phyloP scores from a whole-genome alignment of 768 basidiomycete genomes.

The Amanita rubescens region DNA sequence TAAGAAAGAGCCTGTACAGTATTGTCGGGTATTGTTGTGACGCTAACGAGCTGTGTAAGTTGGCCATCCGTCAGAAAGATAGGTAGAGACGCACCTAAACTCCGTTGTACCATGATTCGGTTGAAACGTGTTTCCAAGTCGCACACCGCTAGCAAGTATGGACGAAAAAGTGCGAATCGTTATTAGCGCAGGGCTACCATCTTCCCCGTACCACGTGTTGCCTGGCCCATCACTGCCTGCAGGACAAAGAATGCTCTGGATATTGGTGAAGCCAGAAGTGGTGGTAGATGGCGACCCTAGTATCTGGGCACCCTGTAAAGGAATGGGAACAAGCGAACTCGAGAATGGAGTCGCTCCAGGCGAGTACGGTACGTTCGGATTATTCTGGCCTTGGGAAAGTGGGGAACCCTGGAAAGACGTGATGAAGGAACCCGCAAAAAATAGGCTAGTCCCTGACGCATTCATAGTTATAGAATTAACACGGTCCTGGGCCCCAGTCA shows the following conservation, averaged over 20 bases:
- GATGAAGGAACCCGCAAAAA: conserved; percentile 86
- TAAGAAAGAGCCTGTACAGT: conserved; percentile 69
- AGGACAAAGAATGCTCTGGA: conserved; percentile 77
- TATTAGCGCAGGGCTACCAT: conserved; percentile 64
- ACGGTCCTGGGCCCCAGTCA: conserved; percentile 59
- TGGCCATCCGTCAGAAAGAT: conserved; percentile 2
- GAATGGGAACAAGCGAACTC: conserved; percentile 80
- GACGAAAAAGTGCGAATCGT: conserved; percentile 71
- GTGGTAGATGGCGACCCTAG: conserved; percentile 56
- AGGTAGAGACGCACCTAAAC: conserved; percentile 59
- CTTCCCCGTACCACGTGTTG: conserved; percentile 78
- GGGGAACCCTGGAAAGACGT: conserved; percentile 54
- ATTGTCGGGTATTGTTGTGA: conserved; percentile 88
- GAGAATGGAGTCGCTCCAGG: conserved; percentile 79
- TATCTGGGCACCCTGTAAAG: conserved; percentile 51
- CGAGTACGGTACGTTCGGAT: conserved; percentile 82
- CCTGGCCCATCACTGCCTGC: conserved; percentile 72
- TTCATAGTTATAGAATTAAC: conserved; percentile 76
- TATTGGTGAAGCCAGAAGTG: conserved; percentile 51
- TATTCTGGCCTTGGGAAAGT: conserved; percentile 57
- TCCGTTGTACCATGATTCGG: conserved; percentile 74
- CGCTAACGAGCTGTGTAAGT: conserved; percentile 33
- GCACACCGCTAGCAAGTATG: conserved; percentile 69
- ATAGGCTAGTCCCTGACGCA: conserved; percentile 61
- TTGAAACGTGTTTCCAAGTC: conserved; percentile 89